Conservation (phyloP, 305 asterid species). For the Rubia tinctorum region DNA sequence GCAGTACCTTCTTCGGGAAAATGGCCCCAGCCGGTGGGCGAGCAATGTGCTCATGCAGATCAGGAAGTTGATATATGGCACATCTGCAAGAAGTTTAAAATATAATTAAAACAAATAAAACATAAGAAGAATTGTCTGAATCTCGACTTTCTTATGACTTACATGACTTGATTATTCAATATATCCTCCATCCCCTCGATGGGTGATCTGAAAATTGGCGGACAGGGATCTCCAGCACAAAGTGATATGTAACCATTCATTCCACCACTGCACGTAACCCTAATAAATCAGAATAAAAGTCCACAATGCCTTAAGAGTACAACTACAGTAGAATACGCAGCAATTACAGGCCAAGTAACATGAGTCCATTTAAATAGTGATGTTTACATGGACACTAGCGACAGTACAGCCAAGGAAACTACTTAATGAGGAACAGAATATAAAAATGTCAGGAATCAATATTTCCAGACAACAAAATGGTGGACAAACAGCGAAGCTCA, state of each 20-base stretch:
- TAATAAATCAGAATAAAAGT: slow-evolving; percentile 34
- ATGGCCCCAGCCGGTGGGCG: slow-evolving; percentile 82
- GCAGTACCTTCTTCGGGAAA: slow-evolving; percentile 69
- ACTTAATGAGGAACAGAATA: neutral
- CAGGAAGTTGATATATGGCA: slow-evolving; percentile 91
- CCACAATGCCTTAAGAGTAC: slow-evolving; percentile 21
- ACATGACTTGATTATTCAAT: slow-evolving; percentile 95
- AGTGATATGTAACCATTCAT: slow-evolving; percentile 96
- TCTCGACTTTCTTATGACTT: slow-evolving; percentile 22
- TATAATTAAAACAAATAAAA: slow-evolving; percentile 14
- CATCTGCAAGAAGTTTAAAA: slow-evolving; percentile 48
- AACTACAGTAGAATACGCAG: neutral
- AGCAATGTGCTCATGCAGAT: slow-evolving; percentile 69
- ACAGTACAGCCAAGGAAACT: neutral
- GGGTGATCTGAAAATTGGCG: slow-evolving; percentile 92
- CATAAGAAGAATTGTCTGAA: slow-evolving; percentile 1
- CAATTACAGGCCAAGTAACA: neutral
- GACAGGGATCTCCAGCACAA: slow-evolving; percentile 93
- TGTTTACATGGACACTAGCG: neutral
- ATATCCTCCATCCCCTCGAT: slow-evolving; percentile 83
- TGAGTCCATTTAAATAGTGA: neutral
- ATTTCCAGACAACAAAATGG: neutral
- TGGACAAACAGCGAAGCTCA: neutral
- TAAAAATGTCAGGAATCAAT: neutral
- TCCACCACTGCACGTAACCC: slow-evolving; percentile 81